Conservation (phyloP, 805 yeast genomes). For the Saturnispora kantuleensis region DNA sequence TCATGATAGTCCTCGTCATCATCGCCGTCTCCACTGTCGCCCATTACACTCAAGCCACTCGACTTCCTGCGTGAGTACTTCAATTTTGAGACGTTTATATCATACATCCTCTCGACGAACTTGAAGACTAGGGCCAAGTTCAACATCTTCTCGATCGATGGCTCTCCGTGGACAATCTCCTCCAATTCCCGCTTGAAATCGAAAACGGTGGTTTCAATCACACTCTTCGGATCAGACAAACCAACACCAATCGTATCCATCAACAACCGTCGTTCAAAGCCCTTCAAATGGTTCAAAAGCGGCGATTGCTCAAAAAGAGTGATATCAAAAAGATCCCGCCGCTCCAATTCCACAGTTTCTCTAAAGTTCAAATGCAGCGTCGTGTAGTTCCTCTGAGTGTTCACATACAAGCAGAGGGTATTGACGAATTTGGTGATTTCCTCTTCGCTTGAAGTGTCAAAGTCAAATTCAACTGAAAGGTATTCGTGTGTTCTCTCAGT, state of each 20-base stretch:
- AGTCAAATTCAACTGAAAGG: constrained; percentile 36
- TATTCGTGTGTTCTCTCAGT: constrained; percentile 33
- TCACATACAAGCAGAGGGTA: constrained; percentile 41
- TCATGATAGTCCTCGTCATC: neutral
- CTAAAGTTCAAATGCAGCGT: constrained; percentile 17
- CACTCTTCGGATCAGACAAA: constrained; percentile 5
- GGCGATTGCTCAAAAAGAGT: constrained; percentile 13
- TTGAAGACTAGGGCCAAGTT: constrained; percentile 52
- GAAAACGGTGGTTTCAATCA: constrained; percentile 33
- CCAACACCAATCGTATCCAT: constrained; percentile 6
- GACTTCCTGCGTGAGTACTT: neutral
- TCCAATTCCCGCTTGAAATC: constrained; percentile 48
- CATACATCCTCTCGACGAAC: constrained; percentile 38
- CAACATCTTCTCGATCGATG: constrained; percentile 47
- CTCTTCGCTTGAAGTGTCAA: constrained; percentile 31
- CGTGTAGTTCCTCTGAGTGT: constrained; percentile 35
- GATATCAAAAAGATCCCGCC: constrained; percentile 1
- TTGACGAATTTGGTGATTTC: constrained; percentile 30
- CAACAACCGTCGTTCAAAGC: constrained; percentile 16
- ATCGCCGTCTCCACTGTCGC: neutral
- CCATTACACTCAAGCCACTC: constrained; percentile 8
- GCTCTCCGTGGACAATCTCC: constrained; percentile 33
- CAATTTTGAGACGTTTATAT: constrained; percentile 5
- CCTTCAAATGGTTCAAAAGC: constrained; percentile 16
- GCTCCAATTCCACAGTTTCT: constrained; percentile 9